Evolutionary conservation across 2,329 filamentous ascomycete genomes (phyloP), one percentile per base, ranked within the genome.

Genomic region (Colletotrichum cordylinicola): DNA sequence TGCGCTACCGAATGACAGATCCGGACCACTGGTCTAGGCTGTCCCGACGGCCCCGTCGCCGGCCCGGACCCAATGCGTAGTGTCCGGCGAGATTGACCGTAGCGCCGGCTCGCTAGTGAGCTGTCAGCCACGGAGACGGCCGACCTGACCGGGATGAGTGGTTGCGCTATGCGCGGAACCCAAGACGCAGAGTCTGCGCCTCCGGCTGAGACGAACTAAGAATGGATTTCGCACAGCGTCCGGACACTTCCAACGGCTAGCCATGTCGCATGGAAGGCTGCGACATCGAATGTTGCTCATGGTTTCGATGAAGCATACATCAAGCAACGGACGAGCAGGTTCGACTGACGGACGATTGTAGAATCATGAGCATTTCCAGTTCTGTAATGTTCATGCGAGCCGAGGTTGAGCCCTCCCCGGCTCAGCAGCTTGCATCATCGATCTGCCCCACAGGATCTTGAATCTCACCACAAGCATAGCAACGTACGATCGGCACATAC

Each of bases 401-500:
- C 73, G 73, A 72, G 73, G 70, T 37, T 64, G 55, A 75, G 21
- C 15, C 21, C 43, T 35, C 16, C 62, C 24, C 52, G 8, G 35
- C 52, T 29, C 35, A 43, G 13, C 27, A 39, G 64, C 33, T 39
- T 27, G 69, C 69, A 67, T 72, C 73, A 72, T 67, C 55, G 43
- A 68, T 29, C 39, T 64, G 69, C 56, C 62, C 56, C 68, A 71
- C 72, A 72, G 18, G 27, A 72, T 75, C 67, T 52, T 43, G 33
- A 27, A 75, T 67, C 61, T 56, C 31, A 62, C 37, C 33, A 31
- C 52, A 61, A 43, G 58, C 52, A 67, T 35, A 39, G 68, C 31
- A 72, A 72, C 52, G 29, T 67, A 72, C 72, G 39, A 72, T 72
- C 68, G 67, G 55, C 68, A 72, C 37, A 33, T 24, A 43, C 24